phyloP scores from a whole-genome alignment of 2,329 filamentous ascomycete genomes.

The Paraphaeosphaeria sporulosa region DNA sequence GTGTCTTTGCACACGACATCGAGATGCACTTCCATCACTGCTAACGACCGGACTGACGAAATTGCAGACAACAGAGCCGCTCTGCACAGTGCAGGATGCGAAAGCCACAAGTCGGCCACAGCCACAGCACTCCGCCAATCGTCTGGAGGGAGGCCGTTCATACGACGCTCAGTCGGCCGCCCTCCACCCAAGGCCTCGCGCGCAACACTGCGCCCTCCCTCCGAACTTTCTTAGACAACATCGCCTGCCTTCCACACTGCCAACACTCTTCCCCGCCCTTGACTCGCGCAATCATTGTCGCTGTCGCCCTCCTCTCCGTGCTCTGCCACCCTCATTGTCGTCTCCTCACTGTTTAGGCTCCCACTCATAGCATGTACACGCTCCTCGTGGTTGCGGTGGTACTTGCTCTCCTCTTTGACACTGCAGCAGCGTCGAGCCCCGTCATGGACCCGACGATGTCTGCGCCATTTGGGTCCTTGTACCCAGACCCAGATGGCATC shows the following conservation, averaged over 20 bases:
- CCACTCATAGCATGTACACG: constrained; percentile 39
- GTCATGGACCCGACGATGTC: constrained; percentile 32
- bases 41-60: constrained; percentile 34
- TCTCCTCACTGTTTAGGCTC: constrained; percentile 29
- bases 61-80: constrained; percentile 27
- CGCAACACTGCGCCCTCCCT: constrained; percentile 22
- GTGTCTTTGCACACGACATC: constrained; percentile 28
- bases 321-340: constrained; percentile 21
- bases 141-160: constrained; percentile 17
- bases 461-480: constrained; percentile 31
- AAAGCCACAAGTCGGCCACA: constrained; percentile 29
- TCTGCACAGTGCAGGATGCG: constrained; percentile 24
- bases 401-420: constrained; percentile 34
- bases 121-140: constrained; percentile 30
- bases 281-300: not conserved
- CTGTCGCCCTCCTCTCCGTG: constrained; percentile 8
- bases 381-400: constrained; percentile 37
- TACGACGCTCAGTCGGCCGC: constrained; percentile 35
- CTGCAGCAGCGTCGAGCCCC: constrained; percentile 36
- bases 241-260: constrained; percentile 10
- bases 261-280: constrained; percentile 3
- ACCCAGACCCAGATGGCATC: constrained; percentile 36
- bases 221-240: constrained; percentile 19
- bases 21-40: constrained; percentile 32
- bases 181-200: constrained; percentile 22